Evolutionary conservation across 805 yeast genomes (phyloP), one percentile per base, ranked within the genome.

Genomic region (Wickerhamiella spandovensis): DNA sequence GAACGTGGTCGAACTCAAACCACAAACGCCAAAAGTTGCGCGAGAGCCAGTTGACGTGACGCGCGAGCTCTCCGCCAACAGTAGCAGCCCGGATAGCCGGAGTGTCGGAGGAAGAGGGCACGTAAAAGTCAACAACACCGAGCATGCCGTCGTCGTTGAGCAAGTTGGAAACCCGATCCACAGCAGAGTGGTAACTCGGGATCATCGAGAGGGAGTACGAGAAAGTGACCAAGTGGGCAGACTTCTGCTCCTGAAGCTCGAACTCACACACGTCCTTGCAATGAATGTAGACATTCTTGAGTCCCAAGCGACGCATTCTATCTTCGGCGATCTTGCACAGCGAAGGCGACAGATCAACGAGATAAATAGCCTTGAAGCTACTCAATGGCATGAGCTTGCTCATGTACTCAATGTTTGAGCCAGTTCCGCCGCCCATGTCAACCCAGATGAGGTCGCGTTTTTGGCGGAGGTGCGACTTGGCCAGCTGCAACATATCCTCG

Each of bases 191-290:
- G 65, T 80, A 85, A 39, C 84, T 72, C 44, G 95, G 94, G 59
- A 84, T 84, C 95, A 84, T 84, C 18, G 90, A 82, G 51, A 84
- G 72, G 1, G 90, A 82, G 66, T 84, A 84, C 7, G 89, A 82
- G 62, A 84, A 81, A 8, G 94, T 82, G 56, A 84, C 72, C 54
- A 84, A 69, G 59, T 85, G 88, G n/a, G 84, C 89, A 17, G 51
- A 48, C 47, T 52, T 51, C 47, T 53, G 51, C 17, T 51, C 54
- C 9, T 77, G 76, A 38, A 82, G 72, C 41, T 70, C 67, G 61
- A 85, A 84, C 51, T 78, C 80, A 56, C 84, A 77, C 20, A 90
- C 94, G 65, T 84, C 94, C 30, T 82, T 81, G 56, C 84, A 76
- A 48, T 81, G 60, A 48, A 85, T 79, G 53, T 75, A 77, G 35